Percentiles rank a stretch among this genome's conserved stretches.
Conservation (phyloP, 257 asterid genomes). For the Primulina huaijiensis region DNA sequence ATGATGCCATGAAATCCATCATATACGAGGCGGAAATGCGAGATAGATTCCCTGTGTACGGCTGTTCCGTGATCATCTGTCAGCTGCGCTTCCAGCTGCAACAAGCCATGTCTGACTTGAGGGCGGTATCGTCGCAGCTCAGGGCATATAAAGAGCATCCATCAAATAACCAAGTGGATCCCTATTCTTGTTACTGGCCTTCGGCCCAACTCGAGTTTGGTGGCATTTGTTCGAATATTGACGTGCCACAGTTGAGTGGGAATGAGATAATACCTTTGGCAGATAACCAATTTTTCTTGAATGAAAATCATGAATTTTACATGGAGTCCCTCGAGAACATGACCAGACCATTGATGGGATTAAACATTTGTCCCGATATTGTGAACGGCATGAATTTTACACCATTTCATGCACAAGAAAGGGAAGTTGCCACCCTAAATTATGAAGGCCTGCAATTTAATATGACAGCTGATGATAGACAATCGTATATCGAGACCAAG, state of each 20-base stretch:
- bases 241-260: not conserved
- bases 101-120: slow-evolving; percentile 31
- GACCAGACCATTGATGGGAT: slow-evolving; percentile 18
- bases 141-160: slow-evolving; percentile 21
- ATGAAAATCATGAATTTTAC: slow-evolving; percentile 18
- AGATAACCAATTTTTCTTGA: not conserved
- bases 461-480: slow-evolving; percentile 32
- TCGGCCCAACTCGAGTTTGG: slow-evolving; percentile 10
- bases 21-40: slow-evolving; percentile 69
- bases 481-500: slow-evolving; percentile 37
- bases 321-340: slow-evolving; percentile 13
- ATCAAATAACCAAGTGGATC: slow-evolving; percentile 4
- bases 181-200: not conserved
- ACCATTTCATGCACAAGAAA: slow-evolving; percentile 29
- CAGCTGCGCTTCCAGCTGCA: slow-evolving; percentile 33
- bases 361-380: slow-evolving; percentile 19
- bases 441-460: slow-evolving; percentile 22
- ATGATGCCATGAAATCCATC: slow-evolving; percentile 68
- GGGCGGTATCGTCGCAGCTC: slow-evolving; percentile 28
- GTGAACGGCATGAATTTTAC: slow-evolving; percentile 8
- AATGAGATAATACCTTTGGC: not conserved
- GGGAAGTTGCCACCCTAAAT: slow-evolving; percentile 6
- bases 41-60: slow-evolving; percentile 40
- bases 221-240: not conserved
- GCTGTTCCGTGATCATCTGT: slow-evolving; percentile 40